Base-by-base conservation (phyloP, 306 rosid species). In the Leucaena leucocephala region DNA sequence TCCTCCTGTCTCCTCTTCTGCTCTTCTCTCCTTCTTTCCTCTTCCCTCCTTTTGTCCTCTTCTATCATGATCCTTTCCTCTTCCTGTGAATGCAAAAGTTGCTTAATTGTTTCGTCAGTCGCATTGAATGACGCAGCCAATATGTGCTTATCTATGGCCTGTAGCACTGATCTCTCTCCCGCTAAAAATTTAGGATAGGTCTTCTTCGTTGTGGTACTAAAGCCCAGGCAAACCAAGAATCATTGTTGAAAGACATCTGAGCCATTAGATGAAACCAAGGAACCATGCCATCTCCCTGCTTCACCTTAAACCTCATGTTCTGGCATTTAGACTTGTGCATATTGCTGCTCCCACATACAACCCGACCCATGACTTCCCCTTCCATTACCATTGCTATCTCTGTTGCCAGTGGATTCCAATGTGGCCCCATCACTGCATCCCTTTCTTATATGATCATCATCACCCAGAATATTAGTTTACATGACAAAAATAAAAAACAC, bases 341-440 rank as follows among this genome's bases (percentile, higher is more conserved):
- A 12, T 46, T 81, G 87, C 86, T 84, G 22, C 81, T 77, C 21
- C 97, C 84, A 83, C 94, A 87, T 2, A 88, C 87, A 21, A 80
- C 86, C 61, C 91, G 74, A 27, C 89, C 90, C 92, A 94, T 91
- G 55, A 97, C 98, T 80, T 78, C 52, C 44, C 97, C 97, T 2
- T 87, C 73, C 72, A 90, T 44, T 22, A 84, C 95, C 49, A 92
- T 76, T 40, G 88, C 81, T 46, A 92, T 78, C 93, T 94, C 97
- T 9, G 87, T 76, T 67, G 95, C 95, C 78, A 66, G 78, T 58
- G 92, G 95, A 79, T 94, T 92, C 97, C 97, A 94, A 76, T 92
- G 98, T 7, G 98, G 98, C 67, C 88, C 98, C 97, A 94, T 69
- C 89, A 92, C 91, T n/a, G 97, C 85, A n/a, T 16, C 90, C 93